Evolutionary conservation across 805 yeast genomes (phyloP), one percentile per base, ranked within the genome.

Genomic region (Priceomyces haplophilus): DNA sequence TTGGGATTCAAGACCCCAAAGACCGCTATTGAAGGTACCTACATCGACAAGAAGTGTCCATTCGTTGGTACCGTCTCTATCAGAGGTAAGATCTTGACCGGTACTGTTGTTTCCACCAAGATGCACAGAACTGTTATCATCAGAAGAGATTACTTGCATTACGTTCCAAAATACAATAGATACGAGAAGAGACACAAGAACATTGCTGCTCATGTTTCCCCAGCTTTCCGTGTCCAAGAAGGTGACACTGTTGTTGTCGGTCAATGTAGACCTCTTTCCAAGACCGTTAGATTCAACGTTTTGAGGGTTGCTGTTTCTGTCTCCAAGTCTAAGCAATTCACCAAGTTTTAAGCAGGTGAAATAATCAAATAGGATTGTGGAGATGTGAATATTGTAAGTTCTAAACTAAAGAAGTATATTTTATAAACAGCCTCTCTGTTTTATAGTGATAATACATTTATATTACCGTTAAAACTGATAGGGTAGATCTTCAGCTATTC

Each of bases 141-240:
- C 82, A 90, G 99, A 85, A 91, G 99, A 82, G 98, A 93, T 73
- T 93, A 93, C 95, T 88, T 93, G 75, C 99, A 93, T 82, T 93
- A 88, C 82, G 87, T 93, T 76, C 96, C 98, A 78, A 93, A 93
- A 85, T 93, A 93, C 83, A 93, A 91, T 96, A 90, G 99, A 87
- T 93, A 89, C 88, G 99, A 93, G 83, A 93, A 93, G 88, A 89
- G 99, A 83, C 99, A 93, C 88, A 93, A 93, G 93, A 93, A 93
- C 85, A 83, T 93, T 56, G 95, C 99, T 74, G 99, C 97, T 67
- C 99, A 93, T 82, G 88, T 93, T 68, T 91, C 98, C 59, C 99
- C 99, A 79, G 98, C 98, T 77, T 93, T 93, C 98, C 95, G 99
- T 81, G 97, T 91, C 65, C 79, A 79, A 74, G 98, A 90, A 75